Conservation (phyloP, 345 rosid species). For the Mallotus nudiflorus region DNA sequence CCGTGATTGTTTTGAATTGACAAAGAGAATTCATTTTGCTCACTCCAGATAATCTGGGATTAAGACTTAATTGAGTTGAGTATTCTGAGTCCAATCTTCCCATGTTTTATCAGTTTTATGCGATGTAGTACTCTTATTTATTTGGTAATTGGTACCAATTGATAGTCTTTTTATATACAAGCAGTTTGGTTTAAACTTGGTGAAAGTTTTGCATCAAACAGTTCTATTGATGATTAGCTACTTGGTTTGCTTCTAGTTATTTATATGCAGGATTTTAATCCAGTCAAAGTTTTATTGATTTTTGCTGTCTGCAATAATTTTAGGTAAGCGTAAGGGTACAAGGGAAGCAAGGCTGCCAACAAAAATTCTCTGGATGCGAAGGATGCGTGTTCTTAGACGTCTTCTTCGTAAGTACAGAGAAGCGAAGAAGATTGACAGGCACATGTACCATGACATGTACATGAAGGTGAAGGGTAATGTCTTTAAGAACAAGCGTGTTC, state of each 20-base stretch:
- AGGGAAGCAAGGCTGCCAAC: conserved; percentile 97
- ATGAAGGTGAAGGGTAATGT: conserved; percentile 98
- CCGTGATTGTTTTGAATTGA: too few species aligned
- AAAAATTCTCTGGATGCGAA: conserved; percentile 93
- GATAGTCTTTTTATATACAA: too few species aligned
- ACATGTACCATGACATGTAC: conserved; percentile 99
- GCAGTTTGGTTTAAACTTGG: too few species aligned
- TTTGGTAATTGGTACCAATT: too few species aligned
- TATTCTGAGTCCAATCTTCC: too few species aligned
- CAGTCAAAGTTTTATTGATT: background rate
- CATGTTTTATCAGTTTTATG: too few species aligned
- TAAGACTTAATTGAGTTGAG: background rate
- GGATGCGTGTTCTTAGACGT: conserved; percentile 93
- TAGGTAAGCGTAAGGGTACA: conserved; percentile 96
- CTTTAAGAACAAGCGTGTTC: conserved; percentile 89
- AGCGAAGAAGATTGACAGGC: conserved; percentile 91
- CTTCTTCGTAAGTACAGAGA: conserved; percentile 84
- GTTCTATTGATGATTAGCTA: too few species aligned
- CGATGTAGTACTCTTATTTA: too few species aligned
- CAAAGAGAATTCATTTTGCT: too few species aligned
- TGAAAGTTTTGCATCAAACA: too few species aligned
- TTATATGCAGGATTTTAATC: background rate
- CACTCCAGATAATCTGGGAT: too few species aligned
- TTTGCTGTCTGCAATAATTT: background rate
- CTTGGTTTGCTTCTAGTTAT: background rate